Conservation (phyloP, 257 asterid species). For the Sherardia arvensis region DNA sequence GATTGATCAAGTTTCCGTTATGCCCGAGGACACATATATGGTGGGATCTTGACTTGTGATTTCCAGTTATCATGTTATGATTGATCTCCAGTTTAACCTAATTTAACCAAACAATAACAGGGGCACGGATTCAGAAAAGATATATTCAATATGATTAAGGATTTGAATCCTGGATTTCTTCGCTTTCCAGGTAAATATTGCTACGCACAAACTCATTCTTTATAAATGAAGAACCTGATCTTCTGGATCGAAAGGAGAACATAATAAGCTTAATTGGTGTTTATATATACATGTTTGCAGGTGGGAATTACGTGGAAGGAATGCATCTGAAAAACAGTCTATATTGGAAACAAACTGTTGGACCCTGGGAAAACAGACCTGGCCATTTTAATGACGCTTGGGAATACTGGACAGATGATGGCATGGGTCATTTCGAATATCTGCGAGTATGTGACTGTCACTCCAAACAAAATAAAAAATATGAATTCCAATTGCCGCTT, state of each 20-base stretch:
- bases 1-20: slow-evolving; percentile 93
- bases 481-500: no score
- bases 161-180: slow-evolving; percentile 63
- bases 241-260: no score
- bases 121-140: slow-evolving; percentile 93
- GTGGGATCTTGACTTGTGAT: slow-evolving; percentile 17
- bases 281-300: slow-evolving; percentile 29
- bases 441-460: slow-evolving; percentile 55
- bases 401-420: slow-evolving; percentile 97
- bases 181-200: slow-evolving; percentile 72
- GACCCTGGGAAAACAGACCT: slow-evolving; percentile 89
- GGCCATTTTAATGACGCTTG: slow-evolving; percentile 97
- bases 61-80: no score
- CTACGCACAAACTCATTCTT: background rate
- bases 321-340: slow-evolving; percentile 69
- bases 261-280: background rate
- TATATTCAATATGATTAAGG: slow-evolving; percentile 63
- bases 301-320: slow-evolving; percentile 97
- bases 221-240: no score
- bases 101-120: no score
- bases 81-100: no score
- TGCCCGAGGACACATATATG: slow-evolving; percentile 87
- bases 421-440: slow-evolving; percentile 84
- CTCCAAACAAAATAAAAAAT: no score
- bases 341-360: slow-evolving; percentile 93